A percentile compares a stretch with the other conserved stretches of the same genome.
phyloP scores from a whole-genome alignment of 106 monocot species.

The Gastrodia elata region DNA sequence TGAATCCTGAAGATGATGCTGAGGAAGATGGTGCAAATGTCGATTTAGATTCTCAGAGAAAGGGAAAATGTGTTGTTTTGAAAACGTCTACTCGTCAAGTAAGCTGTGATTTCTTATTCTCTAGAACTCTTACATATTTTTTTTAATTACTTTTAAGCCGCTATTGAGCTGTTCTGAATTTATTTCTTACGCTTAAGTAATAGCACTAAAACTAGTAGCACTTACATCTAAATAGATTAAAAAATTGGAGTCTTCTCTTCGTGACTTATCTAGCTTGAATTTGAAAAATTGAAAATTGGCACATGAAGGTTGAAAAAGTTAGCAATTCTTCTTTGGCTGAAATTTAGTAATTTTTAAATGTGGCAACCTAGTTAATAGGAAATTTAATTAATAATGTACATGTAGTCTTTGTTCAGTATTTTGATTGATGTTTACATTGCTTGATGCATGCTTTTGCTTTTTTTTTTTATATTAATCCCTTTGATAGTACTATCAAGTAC shows the following conservation, averaged over 20 bases:
- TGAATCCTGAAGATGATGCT: constrained; percentile 96
- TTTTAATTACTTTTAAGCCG: not conserved
- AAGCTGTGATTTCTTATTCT: not conserved
- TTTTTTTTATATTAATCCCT: not conserved
- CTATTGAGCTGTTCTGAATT: not conserved
- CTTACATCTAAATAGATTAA: not conserved
- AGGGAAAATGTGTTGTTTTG: constrained; percentile 93
- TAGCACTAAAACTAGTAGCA: not conserved
- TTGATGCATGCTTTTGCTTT: not conserved
- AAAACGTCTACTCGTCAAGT: constrained; percentile 87
- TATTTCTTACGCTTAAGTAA: not conserved
- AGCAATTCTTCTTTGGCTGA: not conserved
- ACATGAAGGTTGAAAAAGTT: not conserved
- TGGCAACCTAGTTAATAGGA: not conserved
- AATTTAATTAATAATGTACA: not conserved
- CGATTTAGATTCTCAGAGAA: constrained; percentile 85
- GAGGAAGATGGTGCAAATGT: constrained; percentile 97
- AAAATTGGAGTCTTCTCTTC: not conserved
- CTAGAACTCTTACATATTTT: not conserved
- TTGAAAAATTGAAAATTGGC: not conserved
- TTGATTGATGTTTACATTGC: not conserved
- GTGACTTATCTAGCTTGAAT: not conserved
- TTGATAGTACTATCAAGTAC: not conserved
- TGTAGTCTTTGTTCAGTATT: not conserved
- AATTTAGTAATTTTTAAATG: not conserved